These are phyloP conservation scores for Roridomyces roridus DNA, from an alignment of 768 basidiomycete species.

Conservation along the genomic window DNA sequence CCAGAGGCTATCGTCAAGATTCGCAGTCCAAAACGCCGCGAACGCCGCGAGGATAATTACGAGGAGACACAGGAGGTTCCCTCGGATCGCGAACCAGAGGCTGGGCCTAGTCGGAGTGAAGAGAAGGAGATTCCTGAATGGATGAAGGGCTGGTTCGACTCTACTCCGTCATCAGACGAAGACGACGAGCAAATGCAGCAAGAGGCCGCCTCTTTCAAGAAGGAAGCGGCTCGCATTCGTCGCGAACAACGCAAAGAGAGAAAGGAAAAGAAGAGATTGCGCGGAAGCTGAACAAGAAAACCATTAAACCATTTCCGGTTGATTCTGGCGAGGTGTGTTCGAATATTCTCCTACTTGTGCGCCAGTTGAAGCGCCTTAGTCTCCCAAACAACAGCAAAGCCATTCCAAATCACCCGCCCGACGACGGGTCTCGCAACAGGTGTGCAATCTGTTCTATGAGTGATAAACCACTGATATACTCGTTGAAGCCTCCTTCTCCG, in stretches of 20 bases:
- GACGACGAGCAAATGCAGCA: neutral
- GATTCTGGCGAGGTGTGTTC: neutral
- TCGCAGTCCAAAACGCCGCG: constrained; percentile 37
- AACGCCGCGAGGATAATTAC: constrained; percentile 36
- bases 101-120: neutral
- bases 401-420: neutral
- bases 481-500: neutral
- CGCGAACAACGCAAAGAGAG: neutral
- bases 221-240: constrained; percentile 1
- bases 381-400: no score
- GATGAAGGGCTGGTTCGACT: neutral
- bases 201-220: neutral
- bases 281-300: neutral
- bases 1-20: constrained; percentile 75
- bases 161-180: constrained; percentile 15
- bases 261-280: neutral
- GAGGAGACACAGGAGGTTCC: constrained; percentile 30
- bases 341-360: no score
- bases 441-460: neutral
- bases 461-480: neutral
- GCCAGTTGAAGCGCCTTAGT: neutral
- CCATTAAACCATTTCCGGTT: constrained; percentile 12
- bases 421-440: neutral
- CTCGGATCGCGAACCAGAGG: constrained; percentile 17
- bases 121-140: neutral